These are phyloP conservation scores for Medicago arabica DNA, from an alignment of 306 rosid genomes.

Conservation along the genomic window DNA sequence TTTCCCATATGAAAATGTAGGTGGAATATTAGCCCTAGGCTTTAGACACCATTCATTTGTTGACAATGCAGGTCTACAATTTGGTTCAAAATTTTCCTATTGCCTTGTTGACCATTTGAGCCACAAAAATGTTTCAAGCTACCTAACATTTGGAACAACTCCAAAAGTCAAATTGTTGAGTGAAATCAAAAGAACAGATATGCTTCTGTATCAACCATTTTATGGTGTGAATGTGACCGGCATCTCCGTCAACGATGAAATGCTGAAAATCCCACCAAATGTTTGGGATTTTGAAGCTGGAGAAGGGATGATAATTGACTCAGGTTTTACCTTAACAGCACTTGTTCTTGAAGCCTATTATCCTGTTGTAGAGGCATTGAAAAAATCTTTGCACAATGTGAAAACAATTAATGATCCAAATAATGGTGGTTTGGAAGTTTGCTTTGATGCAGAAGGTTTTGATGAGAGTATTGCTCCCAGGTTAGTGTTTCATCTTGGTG, in stretches of 20 bases:
- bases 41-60: constrained; percentile 52
- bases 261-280: constrained; percentile 55
- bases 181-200: constrained; percentile 48
- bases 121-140: constrained; percentile 52
- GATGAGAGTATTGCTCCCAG: constrained; percentile 49
- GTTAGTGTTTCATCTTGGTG: constrained; percentile 64
- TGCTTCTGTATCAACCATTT: constrained; percentile 40
- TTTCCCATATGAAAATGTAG: constrained; percentile 29
- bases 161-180: not conserved
- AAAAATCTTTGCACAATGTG: constrained; percentile 3
- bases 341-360: constrained; percentile 49
- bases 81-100: constrained; percentile 71
- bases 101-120: constrained; percentile 81
- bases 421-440: constrained; percentile 46
- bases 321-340: constrained; percentile 64
- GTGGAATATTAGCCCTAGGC: constrained; percentile 81
- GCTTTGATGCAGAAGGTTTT: constrained; percentile 56
- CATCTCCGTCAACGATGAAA: constrained; percentile 51
- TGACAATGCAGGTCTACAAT: constrained; percentile 41
- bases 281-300: constrained; percentile 53
- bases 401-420: not conserved
- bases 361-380: constrained; percentile 44
- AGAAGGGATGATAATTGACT: constrained; percentile 74
- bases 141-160: constrained; percentile 56
- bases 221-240: constrained; percentile 61